Evolutionary conservation across 2,329 filamentous ascomycete species (phyloP), one percentile per base, ranked within the genome.

Genomic region (Tolypocladium guangdongense): DNA sequence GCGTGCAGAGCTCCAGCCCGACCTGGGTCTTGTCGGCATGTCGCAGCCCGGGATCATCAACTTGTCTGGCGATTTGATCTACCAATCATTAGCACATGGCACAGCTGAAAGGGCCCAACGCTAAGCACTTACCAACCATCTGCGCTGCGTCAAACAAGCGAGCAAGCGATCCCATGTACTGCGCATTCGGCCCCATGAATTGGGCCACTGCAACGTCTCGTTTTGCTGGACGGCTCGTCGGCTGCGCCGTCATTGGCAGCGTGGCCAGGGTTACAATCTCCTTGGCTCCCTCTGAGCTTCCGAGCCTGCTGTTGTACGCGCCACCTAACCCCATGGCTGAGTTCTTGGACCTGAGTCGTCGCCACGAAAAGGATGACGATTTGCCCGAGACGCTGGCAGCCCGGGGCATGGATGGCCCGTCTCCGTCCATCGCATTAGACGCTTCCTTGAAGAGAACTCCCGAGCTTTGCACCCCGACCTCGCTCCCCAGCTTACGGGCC

Each of bases 41-140:
- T 61, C 88, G 88, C 52, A 97, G 80, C 11, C 92, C 92, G 7
- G 92, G 92, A 65, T 97, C 92, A 66, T 96, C 92, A 48, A 96
- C 90, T 74, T 96, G 92, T 59, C 92, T 87, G 52, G 91, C 90
- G 68, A 97, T 92, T 82, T 95, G 89, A 76, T 96, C 90, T 95
- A 62, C 32, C 30, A 18, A 27, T 18, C 22, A 3, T 46, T 46
- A 46, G 43, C 27, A 20, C 1, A n/a, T 20, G 16, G 8, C n/a
- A 5, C 7, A 32, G 16, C 16, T 32, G 18, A 5, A 2, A 32
- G 27, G 4, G 27, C 11, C 10, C 30, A 6, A 8, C 30, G 5
- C 4, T 32, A 8, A 32, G 5, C 7, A 61, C 84, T 76, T 79
- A 96, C 93, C 93, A 66, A 99, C 77, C 54, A 91, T 82, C 73